Conservation (phyloP, 352 stramenopile species). For the Blastocystis sp. region DNA sequence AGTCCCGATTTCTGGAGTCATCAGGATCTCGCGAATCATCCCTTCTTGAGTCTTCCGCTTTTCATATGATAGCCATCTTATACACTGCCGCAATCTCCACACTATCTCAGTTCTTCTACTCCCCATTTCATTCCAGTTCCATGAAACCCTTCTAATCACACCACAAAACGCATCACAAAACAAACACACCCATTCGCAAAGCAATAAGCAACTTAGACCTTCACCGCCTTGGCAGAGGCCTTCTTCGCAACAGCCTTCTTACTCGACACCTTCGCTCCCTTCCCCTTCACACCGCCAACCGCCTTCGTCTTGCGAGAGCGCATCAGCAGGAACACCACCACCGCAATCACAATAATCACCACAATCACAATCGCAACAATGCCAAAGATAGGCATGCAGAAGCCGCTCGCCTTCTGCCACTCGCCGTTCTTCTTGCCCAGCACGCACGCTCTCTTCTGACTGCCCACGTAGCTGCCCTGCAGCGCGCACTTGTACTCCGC, state of each 20-base stretch:
- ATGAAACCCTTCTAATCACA: no score
- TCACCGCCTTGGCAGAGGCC: neutral
- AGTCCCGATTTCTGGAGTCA: no score
- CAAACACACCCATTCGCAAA: no score
- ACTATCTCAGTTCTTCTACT: no score
- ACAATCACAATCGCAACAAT: slow-evolving; percentile 4
- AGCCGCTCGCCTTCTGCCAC: slow-evolving; percentile 1
- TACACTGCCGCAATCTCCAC: no score
- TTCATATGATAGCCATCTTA: no score
- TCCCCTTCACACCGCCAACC: slow-evolving; percentile 39
- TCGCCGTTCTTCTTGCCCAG: slow-evolving; percentile 14
- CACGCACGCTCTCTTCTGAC: slow-evolving; percentile 8
- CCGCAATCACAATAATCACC: neutral
- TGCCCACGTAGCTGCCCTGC: slow-evolving; percentile 25
- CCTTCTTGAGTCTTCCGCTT: no score
- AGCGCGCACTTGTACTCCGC: slow-evolving; percentile 3
- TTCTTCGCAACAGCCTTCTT: neutral
- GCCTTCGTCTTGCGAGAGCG: neutral
- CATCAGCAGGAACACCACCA: neutral
- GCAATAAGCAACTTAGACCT: neutral
- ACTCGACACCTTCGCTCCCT: neutral
- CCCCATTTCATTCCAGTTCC: no score
- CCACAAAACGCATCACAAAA: no score
- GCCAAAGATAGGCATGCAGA: slow-evolving; percentile 8
- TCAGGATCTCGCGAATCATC: no score